These are phyloP conservation scores for Nitzschia putrida DNA, from an alignment of 108 stramenopile genomes.

Conservation along the genomic window DNA sequence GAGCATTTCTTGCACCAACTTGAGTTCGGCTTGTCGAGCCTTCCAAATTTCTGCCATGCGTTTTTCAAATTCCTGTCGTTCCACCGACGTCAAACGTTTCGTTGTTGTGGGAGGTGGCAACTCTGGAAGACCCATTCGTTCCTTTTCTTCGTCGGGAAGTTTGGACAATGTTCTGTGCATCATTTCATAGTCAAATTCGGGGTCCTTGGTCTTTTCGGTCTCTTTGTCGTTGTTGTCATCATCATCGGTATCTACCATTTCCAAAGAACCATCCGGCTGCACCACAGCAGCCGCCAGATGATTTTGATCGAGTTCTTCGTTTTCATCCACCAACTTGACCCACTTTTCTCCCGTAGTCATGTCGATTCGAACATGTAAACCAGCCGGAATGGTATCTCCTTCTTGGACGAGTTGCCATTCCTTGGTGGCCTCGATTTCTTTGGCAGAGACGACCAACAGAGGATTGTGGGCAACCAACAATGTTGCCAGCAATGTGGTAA, in stretches of 20 bases:
- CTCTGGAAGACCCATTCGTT: conserved; percentile 67
- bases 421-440: conserved; percentile 69
- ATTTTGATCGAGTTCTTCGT: conserved; percentile 29
- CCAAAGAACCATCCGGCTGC: conserved; percentile 17
- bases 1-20: conserved; percentile 42
- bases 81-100: conserved; percentile 4
- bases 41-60: conserved; percentile 81
- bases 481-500: neutral
- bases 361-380: conserved; percentile 79
- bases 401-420: conserved; percentile 72
- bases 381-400: conserved; percentile 79
- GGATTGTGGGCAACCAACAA: no score
- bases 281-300: conserved; percentile 20
- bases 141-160: conserved; percentile 74
- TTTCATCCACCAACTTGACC: conserved; percentile 62
- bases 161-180: conserved; percentile 82
- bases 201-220: neutral
- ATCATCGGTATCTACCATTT: neutral
- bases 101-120: conserved; percentile 25
- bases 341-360: conserved; percentile 83
- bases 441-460: conserved; percentile 40
- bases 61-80: conserved; percentile 53
- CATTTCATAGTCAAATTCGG: conserved; percentile 68
- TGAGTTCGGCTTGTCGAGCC: conserved; percentile 73
- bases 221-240: neutral